These are phyloP conservation scores for Lactarius vividus DNA, from an alignment of 768 basidiomycete species.

Conservation along the genomic window DNA sequence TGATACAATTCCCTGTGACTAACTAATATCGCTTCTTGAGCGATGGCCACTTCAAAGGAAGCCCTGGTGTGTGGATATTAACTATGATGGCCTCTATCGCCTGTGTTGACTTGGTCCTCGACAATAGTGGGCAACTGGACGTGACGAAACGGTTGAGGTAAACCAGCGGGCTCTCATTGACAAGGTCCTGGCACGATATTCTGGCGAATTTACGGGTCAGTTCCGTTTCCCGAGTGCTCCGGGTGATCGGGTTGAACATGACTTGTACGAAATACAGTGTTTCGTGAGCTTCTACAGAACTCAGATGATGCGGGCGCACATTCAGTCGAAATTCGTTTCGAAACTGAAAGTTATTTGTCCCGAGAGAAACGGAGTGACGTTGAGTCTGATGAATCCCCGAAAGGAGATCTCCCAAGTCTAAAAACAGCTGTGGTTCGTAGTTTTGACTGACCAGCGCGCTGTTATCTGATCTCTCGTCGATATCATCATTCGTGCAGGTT, in stretches of 20 bases:
- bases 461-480: background rate
- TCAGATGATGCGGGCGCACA: slow-evolving; percentile 87
- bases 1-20: background rate
- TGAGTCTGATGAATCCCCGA: background rate
- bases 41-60: slow-evolving; percentile 19
- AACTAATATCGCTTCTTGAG: background rate
- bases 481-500: slow-evolving; percentile 44
- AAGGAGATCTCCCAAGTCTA: slow-evolving; percentile 52
- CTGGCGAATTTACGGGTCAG: slow-evolving; percentile 84
- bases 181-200: slow-evolving; percentile 94
- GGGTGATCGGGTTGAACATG: background rate
- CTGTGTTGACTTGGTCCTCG: background rate
- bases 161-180: slow-evolving; percentile 97
- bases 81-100: background rate
- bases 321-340: slow-evolving; percentile 75
- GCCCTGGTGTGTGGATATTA: slow-evolving; percentile 16
- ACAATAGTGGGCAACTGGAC: slow-evolving; percentile 51
- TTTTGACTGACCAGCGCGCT: background rate
- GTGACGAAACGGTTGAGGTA: slow-evolving; percentile 83
- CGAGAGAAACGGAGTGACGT: slow-evolving; percentile 30
- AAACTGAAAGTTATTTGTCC: slow-evolving; percentile 54
- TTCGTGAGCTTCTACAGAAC: slow-evolving; percentile 90
- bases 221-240: background rate
- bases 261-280: slow-evolving; percentile 39
- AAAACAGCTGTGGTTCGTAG: slow-evolving; percentile 56